Conservation (phyloP, 2,329 filamentous ascomycete genomes). For the Cadophora luteo-olivacea region DNA sequence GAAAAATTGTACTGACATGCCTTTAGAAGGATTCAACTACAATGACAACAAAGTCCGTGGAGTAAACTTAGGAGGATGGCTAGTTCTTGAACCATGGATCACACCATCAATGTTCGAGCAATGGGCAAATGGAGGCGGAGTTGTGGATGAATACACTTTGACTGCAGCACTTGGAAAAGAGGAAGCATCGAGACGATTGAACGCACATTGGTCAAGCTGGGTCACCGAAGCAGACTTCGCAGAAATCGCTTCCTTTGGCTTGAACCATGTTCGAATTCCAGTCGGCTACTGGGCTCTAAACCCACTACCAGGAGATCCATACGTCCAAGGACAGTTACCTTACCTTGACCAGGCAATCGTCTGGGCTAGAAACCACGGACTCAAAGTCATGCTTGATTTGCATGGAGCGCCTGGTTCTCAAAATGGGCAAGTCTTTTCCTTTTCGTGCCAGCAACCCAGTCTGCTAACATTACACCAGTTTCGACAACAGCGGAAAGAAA, state of each 20-base stretch:
- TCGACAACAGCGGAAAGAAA: conserved; percentile 67
- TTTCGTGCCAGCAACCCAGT: background rate
- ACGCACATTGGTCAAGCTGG: conserved; percentile 64
- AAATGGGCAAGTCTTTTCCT: conserved; percentile 18
- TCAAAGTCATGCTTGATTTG: conserved; percentile 72
- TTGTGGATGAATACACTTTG: conserved; percentile 45
- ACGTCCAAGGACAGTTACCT: conserved; percentile 65
- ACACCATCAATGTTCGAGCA: conserved; percentile 60
- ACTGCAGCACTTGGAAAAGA: conserved; percentile 53
- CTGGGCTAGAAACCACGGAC: conserved; percentile 62
- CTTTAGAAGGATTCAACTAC: conserved; percentile 53
- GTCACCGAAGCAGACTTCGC: conserved; percentile 51
- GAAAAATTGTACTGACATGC: background rate
- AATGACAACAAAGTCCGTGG: conserved; percentile 62
- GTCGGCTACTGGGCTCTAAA: conserved; percentile 70
- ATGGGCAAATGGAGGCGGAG: conserved; percentile 42
- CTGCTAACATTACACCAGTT: conserved; percentile 57
- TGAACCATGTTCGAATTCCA: conserved; percentile 70
- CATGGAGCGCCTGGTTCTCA: conserved; percentile 70
- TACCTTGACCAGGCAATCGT: conserved; percentile 62
- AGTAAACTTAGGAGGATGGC: conserved; percentile 66
- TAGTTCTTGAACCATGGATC: conserved; percentile 54
- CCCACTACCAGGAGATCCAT: conserved; percentile 61
- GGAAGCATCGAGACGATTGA: conserved; percentile 52
- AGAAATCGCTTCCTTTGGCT: conserved; percentile 51